A percentile compares a stretch with the other conserved stretches of the same genome.
Evolutionary conservation across 192 early-diverging fungal species (phyloP).

Genomic region (Mortierella antarctica): DNA sequence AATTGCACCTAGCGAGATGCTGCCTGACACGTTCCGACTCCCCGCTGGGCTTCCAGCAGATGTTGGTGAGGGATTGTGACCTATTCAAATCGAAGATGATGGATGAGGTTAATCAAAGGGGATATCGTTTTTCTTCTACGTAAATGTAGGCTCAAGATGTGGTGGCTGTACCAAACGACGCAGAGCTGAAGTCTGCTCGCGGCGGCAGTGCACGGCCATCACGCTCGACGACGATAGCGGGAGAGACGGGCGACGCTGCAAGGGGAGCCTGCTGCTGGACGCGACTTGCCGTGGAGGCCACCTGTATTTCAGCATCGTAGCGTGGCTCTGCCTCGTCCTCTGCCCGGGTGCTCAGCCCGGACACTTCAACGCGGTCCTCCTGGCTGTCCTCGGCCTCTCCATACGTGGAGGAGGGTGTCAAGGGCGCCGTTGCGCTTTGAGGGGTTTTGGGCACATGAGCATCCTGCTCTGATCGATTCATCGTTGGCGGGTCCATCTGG

Average conservation of each 20-base stretch:
- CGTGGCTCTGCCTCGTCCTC: slow-evolving; percentile 7
- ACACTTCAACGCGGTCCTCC: slow-evolving; percentile 3
- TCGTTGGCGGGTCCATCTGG: neutral
- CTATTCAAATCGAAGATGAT: neutral
- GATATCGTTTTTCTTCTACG: neutral
- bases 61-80: slow-evolving; percentile 9
- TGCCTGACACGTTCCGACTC: slow-evolving; percentile 22
- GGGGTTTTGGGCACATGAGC: neutral
- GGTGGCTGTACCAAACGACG: no score
- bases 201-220: neutral
- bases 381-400: slow-evolving; percentile 1
- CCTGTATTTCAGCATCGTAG: slow-evolving; percentile 20
- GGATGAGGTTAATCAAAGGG: neutral
- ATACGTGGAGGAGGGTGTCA: slow-evolving; percentile 20
- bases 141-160: neutral
- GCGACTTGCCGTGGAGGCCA: slow-evolving; percentile 13
- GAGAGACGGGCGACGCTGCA: neutral
- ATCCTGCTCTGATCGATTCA: neutral
- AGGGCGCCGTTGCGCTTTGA: neutral
- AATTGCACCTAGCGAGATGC: slow-evolving; percentile 8
- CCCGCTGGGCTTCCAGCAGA: slow-evolving; percentile 13
- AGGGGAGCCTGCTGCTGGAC: slow-evolving; percentile 5
- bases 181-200: slow-evolving; percentile 1
- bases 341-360: neutral
- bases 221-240: slow-evolving; percentile 4